phyloP scores from a whole-genome alignment of 2,329 filamentous ascomycete species.

The Blastomyces gilchristii region DNA sequence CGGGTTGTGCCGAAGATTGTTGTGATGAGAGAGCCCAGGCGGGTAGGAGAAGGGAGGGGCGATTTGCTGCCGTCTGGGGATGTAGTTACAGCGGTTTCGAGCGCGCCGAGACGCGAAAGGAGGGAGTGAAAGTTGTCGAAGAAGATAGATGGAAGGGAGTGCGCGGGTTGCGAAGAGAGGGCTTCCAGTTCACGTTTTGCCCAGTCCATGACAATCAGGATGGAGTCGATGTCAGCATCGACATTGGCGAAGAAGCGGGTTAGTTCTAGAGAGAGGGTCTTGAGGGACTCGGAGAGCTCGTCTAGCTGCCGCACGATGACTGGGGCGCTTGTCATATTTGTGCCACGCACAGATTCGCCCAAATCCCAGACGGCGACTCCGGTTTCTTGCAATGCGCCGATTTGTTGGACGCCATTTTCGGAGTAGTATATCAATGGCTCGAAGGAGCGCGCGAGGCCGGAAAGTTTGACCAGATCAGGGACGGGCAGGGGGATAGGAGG shows the following conservation, averaged over 20 bases:
- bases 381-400: conserved; percentile 79
- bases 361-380: conserved; percentile 92
- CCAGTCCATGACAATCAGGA: conserved; percentile 95
- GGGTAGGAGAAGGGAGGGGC: conserved; percentile 43
- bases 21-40: conserved; percentile 58
- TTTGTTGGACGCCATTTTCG: conserved; percentile 75
- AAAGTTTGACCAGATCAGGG: conserved; percentile 83
- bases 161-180: conserved; percentile 51
- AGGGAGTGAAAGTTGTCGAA: conserved; percentile 77
- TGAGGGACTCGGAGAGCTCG: conserved; percentile 73
- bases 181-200: conserved; percentile 72
- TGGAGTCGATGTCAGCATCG: conserved; percentile 84
- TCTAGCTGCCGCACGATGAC: conserved; percentile 81
- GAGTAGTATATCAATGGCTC: conserved; percentile 93
- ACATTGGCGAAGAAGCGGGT: conserved; percentile 90
- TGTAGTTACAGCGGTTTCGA: conserved; percentile 29
- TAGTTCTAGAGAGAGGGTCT: conserved; percentile 71
- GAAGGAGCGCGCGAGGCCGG: conserved; percentile 78
- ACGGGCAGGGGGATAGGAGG: conserved; percentile 58
- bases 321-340: conserved; percentile 81
- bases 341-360: conserved; percentile 75
- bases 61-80: conserved; percentile 6
- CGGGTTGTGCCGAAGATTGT: conserved; percentile 69
- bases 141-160: conserved; percentile 54
- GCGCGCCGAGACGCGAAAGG: conserved; percentile 46